phyloP scores from a whole-genome alignment of 257 asterid species.

The Echium plantagineum region DNA sequence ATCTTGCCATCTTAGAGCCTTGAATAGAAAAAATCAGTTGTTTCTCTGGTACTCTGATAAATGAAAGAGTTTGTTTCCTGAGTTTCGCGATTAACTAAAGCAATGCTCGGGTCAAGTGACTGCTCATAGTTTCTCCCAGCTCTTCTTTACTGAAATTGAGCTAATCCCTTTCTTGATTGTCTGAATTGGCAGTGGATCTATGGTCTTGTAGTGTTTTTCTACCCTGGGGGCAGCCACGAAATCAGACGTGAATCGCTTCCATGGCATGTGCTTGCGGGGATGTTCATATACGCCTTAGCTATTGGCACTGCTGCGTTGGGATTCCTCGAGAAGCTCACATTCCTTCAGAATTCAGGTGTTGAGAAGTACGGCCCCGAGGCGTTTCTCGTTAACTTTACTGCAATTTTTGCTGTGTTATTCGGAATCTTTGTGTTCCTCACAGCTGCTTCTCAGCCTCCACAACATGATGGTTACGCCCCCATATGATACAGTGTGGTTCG shows the following conservation, averaged over 20 bases:
- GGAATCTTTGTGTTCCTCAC: constrained; percentile 76
- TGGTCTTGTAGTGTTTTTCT: constrained; percentile 82
- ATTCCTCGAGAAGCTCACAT: constrained; percentile 85
- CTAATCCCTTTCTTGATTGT: not conserved
- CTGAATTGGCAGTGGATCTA: constrained; percentile 64
- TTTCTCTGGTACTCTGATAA: no score
- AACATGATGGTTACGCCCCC: constrained; percentile 67
- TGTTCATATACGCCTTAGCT: constrained; percentile 53
- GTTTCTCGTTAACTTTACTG: constrained; percentile 79
- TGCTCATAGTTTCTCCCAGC: not conserved
- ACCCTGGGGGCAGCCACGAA: constrained; percentile 67
- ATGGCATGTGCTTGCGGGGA: constrained; percentile 81
- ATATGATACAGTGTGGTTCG: constrained; percentile 18
- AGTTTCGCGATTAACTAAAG: no score
- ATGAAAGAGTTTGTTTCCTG: no score
- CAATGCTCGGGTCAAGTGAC: no score
- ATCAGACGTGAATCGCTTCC: constrained; percentile 71
- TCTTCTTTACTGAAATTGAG: not conserved
- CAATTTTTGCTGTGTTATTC: constrained; percentile 58
- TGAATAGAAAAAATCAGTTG: no score
- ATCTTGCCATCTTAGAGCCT: no score
- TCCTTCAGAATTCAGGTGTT: constrained; percentile 57
- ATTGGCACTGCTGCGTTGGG: constrained; percentile 60
- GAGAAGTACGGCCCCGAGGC: constrained; percentile 83
- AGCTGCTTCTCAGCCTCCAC: constrained; percentile 39